These are phyloP conservation scores for Andrographis paniculata DNA, from an alignment of 305 asterid species.

Conservation along the genomic window DNA sequence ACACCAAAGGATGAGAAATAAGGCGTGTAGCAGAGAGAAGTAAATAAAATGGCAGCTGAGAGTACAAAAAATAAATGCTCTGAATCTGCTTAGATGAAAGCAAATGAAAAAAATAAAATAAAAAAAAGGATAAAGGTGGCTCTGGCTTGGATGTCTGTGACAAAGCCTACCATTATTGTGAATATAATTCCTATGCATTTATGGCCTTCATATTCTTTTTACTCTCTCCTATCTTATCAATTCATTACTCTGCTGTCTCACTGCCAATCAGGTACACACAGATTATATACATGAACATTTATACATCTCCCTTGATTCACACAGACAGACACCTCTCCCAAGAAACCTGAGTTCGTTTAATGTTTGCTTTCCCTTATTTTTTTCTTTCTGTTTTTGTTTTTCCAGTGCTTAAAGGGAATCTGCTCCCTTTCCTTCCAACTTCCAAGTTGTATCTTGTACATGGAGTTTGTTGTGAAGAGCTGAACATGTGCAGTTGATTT, in stretches of 20 bases:
- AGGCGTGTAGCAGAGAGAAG: conserved; percentile 20
- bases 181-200: conserved; percentile 38
- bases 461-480: conserved; percentile 15
- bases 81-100: conserved; percentile 18
- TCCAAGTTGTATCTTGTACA: not conserved
- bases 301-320: not conserved
- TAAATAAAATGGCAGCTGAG: conserved; percentile 4
- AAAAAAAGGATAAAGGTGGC: too few relatives aligned
- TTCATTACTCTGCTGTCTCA: not conserved
- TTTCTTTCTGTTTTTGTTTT: not conserved
- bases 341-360: conserved; percentile 16
- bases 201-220: conserved; percentile 31
- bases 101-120: conserved; percentile 19
- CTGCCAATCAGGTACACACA: conserved; percentile 9
- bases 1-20: not conserved
- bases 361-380: not conserved
- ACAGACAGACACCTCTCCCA: conserved; percentile 12
- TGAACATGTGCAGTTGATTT: not conserved
- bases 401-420: not conserved
- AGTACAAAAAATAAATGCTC: conserved; percentile 33
- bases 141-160: conserved; percentile 29
- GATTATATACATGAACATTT: not conserved
- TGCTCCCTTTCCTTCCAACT: not conserved
- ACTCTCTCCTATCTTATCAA: conserved; percentile 3
- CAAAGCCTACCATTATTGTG: conserved; percentile 25